A percentile compares a stretch with the other conserved stretches of the same genome.
Conservation (phyloP, 768 basidiomycete species). For the Solioccasus polychromus region DNA sequence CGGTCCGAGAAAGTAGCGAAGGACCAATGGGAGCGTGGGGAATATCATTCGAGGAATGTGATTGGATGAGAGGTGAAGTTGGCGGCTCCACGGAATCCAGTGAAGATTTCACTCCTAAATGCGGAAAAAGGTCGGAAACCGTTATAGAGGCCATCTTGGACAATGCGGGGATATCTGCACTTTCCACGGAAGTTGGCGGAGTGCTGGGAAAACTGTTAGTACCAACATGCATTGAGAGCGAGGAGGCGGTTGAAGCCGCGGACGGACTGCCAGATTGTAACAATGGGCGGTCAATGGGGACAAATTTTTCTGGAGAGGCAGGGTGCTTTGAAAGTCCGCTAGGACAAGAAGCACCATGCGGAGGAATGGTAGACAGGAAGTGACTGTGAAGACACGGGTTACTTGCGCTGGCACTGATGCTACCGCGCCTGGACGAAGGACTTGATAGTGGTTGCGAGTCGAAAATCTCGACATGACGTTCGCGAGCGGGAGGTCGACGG, state of each 20-base stretch:
- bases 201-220: conserved; percentile 43
- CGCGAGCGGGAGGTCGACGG: conserved; percentile 42
- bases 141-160: conserved; percentile 27
- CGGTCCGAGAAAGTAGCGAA: conserved; percentile 66
- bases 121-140: conserved; percentile 9
- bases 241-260: conserved; percentile 39
- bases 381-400: conserved; percentile 17
- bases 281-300: conserved; percentile 11
- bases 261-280: conserved; percentile 37
- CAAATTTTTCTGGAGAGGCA: conserved; percentile 2
- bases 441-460: conserved; percentile 77
- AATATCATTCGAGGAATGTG: conserved; percentile 15
- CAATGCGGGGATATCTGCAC: conserved; percentile 39
- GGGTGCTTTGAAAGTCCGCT: conserved; percentile 24
- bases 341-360: conserved; percentile 11
- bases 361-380: conserved; percentile 9
- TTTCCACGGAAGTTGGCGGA: conserved; percentile 50
- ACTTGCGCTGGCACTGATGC: conserved; percentile 30
- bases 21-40: conserved; percentile 35
- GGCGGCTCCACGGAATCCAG: conserved; percentile 1
- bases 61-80: conserved; percentile 26
- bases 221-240: conserved; percentile 38
- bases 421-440: conserved; percentile 35
- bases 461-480: conserved; percentile 76
- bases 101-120: conserved; percentile 1